Conservation (phyloP, 306 rosid species). For the Quillaja saponaria region DNA sequence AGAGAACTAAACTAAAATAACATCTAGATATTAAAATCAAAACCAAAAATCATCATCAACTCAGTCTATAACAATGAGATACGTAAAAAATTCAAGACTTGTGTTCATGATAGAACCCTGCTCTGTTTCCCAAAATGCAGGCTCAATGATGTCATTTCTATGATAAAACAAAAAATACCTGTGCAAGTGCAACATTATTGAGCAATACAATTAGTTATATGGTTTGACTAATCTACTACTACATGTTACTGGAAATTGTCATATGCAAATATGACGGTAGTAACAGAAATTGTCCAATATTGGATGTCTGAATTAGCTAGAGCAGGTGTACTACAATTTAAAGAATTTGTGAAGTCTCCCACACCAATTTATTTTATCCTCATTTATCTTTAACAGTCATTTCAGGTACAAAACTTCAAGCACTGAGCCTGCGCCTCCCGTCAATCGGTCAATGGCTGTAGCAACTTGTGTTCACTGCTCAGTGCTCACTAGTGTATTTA, state of each 20-base stretch:
- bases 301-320: constrained; percentile 10
- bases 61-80: no score
- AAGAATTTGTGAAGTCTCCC: neutral
- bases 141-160: no score
- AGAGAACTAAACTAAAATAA: no score
- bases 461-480: constrained; percentile 4
- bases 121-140: no score
- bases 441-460: neutral
- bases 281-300: constrained; percentile 5
- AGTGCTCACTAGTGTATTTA: constrained; percentile 1
- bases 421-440: constrained; percentile 12
- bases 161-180: no score
- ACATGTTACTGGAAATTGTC: neutral
- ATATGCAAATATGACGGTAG: neutral
- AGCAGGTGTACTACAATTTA: neutral
- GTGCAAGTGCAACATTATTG: no score
- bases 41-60: no score
- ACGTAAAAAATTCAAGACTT: no score
- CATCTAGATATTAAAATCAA: no score
- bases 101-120: no score
- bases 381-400: constrained; percentile 10
- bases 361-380: no score
- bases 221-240: constrained; percentile 12
- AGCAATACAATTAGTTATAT: neutral
- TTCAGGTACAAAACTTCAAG: constrained; percentile 28